Evolutionary conservation across 768 basidiomycete genomes (phyloP), one percentile per base, ranked within the genome.

Genomic region (Gloeopeniophorella convolvens): DNA sequence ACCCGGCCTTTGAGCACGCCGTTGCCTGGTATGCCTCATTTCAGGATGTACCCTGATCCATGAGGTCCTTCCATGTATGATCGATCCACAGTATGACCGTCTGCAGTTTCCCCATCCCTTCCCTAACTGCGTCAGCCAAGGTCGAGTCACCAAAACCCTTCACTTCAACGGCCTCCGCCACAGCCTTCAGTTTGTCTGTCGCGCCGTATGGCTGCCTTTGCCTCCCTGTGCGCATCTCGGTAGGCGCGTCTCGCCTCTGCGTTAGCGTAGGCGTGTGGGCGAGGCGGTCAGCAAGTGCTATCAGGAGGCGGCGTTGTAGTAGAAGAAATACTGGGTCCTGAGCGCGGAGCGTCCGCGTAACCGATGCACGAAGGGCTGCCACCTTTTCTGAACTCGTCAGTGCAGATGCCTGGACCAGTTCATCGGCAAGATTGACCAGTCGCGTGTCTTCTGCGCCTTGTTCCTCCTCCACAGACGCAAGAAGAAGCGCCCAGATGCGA

Each of bases 101-200:
- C 33, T 66, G 59, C 37, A 83, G 51, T 61, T 68, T 73, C 36
- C 46, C 56, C 46, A 75, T 63, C 18, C 69, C 70, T 11, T 77
- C 74, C 13, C 59, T 56, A 8, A 76, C 63, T 0, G 71, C 78
- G 11, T 59, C 54, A n/a, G 58, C 66, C 42, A 89, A 66, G 1
- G 80, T 67, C 23, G 71, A 71, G 56, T 83, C 83, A 50, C 87
- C 83, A 57, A 86, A 87, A 1, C 85, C 85, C 59, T 80, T 82
- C 34, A 84, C 69, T 9, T 61, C 58, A 5, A 65, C 48, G 45
- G 26, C 45, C 12, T 46, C 49, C 44, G 42, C 42, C 18, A 42
- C 18, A 23, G 41, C 26, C 49, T 45, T 44, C 35, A 42, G 26
- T 21, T 42, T 40, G 21, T n/a, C 37, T 31, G 34, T 32, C 35